These are phyloP conservation scores for Diaporthe vexans DNA, from an alignment of 2,329 filamentous ascomycete species.

Conservation along the genomic window DNA sequence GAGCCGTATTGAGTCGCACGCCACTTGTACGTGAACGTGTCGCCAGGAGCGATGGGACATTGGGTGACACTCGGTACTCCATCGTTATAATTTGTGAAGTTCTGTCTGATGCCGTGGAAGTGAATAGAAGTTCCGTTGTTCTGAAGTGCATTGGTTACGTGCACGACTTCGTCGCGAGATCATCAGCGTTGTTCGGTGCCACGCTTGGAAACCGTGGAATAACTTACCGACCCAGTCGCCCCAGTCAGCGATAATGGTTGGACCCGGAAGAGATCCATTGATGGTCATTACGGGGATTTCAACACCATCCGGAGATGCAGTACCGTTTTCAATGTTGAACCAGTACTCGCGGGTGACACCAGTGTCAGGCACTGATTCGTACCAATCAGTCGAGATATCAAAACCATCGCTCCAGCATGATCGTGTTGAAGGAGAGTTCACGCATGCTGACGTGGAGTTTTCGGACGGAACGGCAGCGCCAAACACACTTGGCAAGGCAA, in stretches of 20 bases:
- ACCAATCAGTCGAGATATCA: slow-evolving; percentile 56
- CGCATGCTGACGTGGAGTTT: slow-evolving; percentile 23
- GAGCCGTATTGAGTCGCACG: slow-evolving; percentile 67
- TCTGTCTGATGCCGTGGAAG: slow-evolving; percentile 57
- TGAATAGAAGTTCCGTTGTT: slow-evolving; percentile 56
- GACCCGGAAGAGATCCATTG: slow-evolving; percentile 46
- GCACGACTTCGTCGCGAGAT: background rate
- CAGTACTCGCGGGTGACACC: slow-evolving; percentile 58
- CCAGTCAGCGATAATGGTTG: slow-evolving; percentile 48
- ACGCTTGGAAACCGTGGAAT: slow-evolving; percentile 44
- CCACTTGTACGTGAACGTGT: slow-evolving; percentile 69
- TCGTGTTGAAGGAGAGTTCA: slow-evolving; percentile 48
- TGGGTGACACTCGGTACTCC: slow-evolving; percentile 58
- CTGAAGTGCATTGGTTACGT: slow-evolving; percentile 11
- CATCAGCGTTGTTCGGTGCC: background rate
- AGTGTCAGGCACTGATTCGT: slow-evolving; percentile 52
- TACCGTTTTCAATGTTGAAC: slow-evolving; percentile 51
- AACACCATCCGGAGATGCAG: slow-evolving; percentile 56
- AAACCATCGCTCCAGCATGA: slow-evolving; percentile 55
- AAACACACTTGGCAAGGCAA: background rate
- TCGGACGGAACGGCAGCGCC: background rate
- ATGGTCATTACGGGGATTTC: slow-evolving; percentile 54
- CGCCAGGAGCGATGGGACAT: slow-evolving; percentile 65
- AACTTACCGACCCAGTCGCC: slow-evolving; percentile 54
- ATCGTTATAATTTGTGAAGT: slow-evolving; percentile 52